A percentile compares a stretch with the other conserved stretches of the same genome.
Conservation (phyloP, 2,329 filamentous ascomycete species). For the Xylariaceae sp. region DNA sequence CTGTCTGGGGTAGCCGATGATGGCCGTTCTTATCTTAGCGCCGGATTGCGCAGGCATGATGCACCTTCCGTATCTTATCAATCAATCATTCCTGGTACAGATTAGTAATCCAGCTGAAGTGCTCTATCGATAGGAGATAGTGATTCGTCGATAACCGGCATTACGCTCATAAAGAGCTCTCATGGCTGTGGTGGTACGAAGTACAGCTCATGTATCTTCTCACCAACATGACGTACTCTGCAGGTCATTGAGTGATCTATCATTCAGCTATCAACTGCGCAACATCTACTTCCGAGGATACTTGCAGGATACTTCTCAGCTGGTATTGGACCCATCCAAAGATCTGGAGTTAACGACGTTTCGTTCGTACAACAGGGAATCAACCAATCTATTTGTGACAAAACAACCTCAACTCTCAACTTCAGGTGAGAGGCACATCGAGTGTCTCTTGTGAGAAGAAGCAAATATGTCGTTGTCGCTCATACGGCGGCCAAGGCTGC, state of each 20-base stretch:
- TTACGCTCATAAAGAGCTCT: too few relatives aligned
- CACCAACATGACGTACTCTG: background rate
- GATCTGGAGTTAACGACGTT: background rate
- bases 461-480: slow-evolving; percentile 18
- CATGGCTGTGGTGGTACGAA: background rate
- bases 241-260: background rate
- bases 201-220: background rate
- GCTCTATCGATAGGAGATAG: slow-evolving; percentile 16
- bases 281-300: background rate
- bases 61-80: background rate
- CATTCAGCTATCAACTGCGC: background rate
- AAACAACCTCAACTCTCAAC: background rate
- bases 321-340: background rate
- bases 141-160: background rate
- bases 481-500: slow-evolving; percentile 32
- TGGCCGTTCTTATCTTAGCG: slow-evolving; percentile 15
- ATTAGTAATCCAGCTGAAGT: background rate
- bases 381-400: background rate
- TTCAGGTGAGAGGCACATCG: background rate
- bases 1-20: slow-evolving; percentile 26
- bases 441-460: background rate
- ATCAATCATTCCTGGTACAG: too few relatives aligned
- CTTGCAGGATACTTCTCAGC: background rate
- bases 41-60: background rate
- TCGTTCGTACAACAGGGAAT: background rate